Conservation (phyloP, 2,329 filamentous ascomycete species). For the Pestalotiopsis sp. region DNA sequence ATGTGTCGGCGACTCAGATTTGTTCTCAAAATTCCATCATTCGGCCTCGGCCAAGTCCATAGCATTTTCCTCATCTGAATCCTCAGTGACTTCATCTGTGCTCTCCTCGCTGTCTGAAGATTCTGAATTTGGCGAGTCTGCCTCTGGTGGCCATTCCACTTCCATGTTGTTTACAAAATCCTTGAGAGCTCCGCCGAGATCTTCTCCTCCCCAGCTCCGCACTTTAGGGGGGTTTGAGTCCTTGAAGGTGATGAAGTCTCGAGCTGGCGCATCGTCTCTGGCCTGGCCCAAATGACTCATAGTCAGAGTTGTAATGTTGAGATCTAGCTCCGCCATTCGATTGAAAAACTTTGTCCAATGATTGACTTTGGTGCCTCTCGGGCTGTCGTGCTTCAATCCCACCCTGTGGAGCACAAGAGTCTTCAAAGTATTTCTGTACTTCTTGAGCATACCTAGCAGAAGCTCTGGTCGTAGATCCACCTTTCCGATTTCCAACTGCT, state of each 20-base stretch:
- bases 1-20: too few species aligned
- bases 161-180: slow-evolving; percentile 25
- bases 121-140: slow-evolving; percentile 11
- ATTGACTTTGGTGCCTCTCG: slow-evolving; percentile 25
- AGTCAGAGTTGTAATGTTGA: slow-evolving; percentile 37
- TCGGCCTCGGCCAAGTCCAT: not conserved
- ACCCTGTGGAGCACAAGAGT: slow-evolving; percentile 50
- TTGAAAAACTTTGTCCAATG: slow-evolving; percentile 42
- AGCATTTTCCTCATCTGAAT: not conserved
- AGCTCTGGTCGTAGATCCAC: slow-evolving; percentile 28
- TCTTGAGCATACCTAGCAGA: slow-evolving; percentile 39
- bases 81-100: slow-evolving; percentile 16
- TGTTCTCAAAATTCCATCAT: too few species aligned
- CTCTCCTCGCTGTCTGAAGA: slow-evolving; percentile 15
- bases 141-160: slow-evolving; percentile 17
- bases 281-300: slow-evolving; percentile 22
- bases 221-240: not conserved
- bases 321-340: slow-evolving; percentile 31
- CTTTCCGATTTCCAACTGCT: slow-evolving; percentile 47
- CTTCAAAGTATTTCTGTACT: slow-evolving; percentile 46
- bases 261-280: slow-evolving; percentile 25
- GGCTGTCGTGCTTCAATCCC: slow-evolving; percentile 21
- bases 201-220: slow-evolving; percentile 30
- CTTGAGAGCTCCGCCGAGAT: slow-evolving; percentile 37
- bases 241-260: not conserved